These are phyloP conservation scores for Firmiana major DNA, from an alignment of 345 rosid species.

Conservation along the genomic window DNA sequence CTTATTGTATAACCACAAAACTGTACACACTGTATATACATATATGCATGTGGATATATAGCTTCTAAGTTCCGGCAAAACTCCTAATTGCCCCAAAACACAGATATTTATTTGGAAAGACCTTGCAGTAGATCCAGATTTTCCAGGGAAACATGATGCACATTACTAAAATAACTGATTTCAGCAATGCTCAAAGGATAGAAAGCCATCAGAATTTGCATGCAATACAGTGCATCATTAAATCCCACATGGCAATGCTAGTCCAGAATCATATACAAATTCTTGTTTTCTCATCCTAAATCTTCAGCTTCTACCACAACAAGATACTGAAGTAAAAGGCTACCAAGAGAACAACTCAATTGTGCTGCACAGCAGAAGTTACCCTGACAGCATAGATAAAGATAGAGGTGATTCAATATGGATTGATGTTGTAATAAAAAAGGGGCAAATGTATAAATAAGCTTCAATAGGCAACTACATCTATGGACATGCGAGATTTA, in stretches of 20 bases:
- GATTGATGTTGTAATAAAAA: not conserved
- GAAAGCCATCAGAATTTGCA: not conserved
- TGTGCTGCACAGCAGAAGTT: not conserved
- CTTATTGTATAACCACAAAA: not conserved
- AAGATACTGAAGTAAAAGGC: not conserved
- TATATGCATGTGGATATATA: not conserved
- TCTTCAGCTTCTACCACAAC: not conserved
- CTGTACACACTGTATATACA: not conserved
- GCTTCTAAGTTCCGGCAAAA: not conserved
- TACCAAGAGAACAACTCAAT: too few relatives aligned
- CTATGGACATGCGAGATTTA: not conserved
- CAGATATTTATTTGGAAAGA: not conserved
- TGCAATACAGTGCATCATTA: not conserved
- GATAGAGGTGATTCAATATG: not conserved
- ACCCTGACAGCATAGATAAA: not conserved
- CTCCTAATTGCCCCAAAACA: not conserved
- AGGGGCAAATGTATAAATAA: too few relatives aligned
- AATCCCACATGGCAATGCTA: not conserved
- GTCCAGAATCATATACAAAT: not conserved
- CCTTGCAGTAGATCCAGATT: not conserved
- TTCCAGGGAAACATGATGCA: not conserved
- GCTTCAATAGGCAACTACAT: not conserved
- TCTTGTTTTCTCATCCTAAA: not conserved
- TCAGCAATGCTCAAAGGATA: not conserved
- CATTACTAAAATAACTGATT: not conserved